A percentile compares a stretch with the other conserved stretches of the same genome.
Evolutionary conservation across 1,284 basidiomycete species (phyloP).

Genomic region (Malassezia cuniculi): DNA sequence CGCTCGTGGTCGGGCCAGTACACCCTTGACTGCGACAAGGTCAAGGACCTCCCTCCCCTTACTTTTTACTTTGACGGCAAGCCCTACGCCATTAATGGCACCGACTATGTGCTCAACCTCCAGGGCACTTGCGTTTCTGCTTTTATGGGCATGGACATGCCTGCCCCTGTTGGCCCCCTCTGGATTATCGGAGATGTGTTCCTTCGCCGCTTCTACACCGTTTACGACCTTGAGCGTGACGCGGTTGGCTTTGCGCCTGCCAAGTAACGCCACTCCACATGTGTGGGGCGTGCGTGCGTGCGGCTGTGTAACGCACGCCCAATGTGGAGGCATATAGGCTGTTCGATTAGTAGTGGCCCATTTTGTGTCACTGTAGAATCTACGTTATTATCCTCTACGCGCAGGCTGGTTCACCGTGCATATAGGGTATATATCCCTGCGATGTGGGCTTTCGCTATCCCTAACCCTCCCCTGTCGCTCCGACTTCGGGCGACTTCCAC

Average conservation of each 20-base stretch:
- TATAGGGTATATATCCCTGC: too few species aligned
- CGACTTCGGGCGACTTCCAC: too few species aligned
- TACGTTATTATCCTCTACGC: too few species aligned
- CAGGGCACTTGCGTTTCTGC: slow-evolving; percentile 85
- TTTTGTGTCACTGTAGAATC: too few species aligned
- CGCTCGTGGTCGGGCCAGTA: slow-evolving; percentile 41
- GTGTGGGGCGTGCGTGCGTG: too few species aligned
- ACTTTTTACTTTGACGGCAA: slow-evolving; percentile 53
- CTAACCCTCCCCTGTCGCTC: too few species aligned
- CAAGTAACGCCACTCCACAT: too few species aligned
- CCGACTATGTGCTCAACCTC: slow-evolving; percentile 76
- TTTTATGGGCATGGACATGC: slow-evolving; percentile 85
- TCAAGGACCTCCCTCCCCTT: slow-evolving; percentile 71
- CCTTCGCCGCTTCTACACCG: slow-evolving; percentile 69
- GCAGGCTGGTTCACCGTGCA: too few species aligned
- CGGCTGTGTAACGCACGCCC: too few species aligned
- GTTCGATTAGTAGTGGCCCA: too few species aligned
- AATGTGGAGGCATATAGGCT: too few species aligned
- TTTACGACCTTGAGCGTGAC: slow-evolving; percentile 72
- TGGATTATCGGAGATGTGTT: slow-evolving; percentile 72
- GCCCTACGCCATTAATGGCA: slow-evolving; percentile 62
- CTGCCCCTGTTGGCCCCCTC: slow-evolving; percentile 68
- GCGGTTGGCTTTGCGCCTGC: slow-evolving; percentile 72
- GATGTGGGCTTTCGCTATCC: too few species aligned
- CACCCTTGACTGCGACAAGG: slow-evolving; percentile 67